Evolutionary conservation across 2,329 filamentous ascomycete species (phyloP), one percentile per base, ranked within the genome.

Genomic region (Diaporthe sp.): DNA sequence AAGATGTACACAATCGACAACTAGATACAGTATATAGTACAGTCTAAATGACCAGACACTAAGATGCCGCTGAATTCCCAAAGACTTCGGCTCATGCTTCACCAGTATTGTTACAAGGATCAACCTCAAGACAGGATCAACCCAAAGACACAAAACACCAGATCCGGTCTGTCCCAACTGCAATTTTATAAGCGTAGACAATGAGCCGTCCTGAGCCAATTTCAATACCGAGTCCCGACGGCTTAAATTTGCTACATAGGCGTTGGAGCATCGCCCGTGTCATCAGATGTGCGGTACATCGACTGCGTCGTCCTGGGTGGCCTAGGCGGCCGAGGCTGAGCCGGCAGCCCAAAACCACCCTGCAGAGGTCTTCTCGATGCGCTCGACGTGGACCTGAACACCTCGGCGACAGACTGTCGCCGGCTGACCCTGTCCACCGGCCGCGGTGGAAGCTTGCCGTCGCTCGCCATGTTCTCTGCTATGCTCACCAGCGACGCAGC

Each of bases 341-440:
- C 22, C 30, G 64, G 64, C n/a, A 52, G 30, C 5, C 45, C 64
- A 67, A 12, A 67, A 19, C 13, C 17, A 4, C 45, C 45, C 45
- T 35, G 28, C 2, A 8, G 22, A n/a, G 28, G 30, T 6, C 22
- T 30, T 17, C 33, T 67, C 45, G 45, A 38, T 0, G 13, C 15
- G 35, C 64, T 67, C 30, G 64, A 38, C 15, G 64, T 52, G 13
- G 64, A 67, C 45, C 45, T 38, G 22, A 67, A 52, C 12, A 13
- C 52, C n/a, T 60, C 52, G 30, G 17, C n/a, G 30, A 70, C 10
- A 15, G 72, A 74, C 55, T 74, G 61, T 45, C 72, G 67, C 33
- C 72, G 72, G 17, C 61, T 74, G 38, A 74, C 72, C 52, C 64
- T 74, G 15, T 50, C 38, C 19, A 38, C 40, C 25, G 61, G 72